Conservation (phyloP, 495 filamentous ascomycete species). For the Hypoxylon lienhwacheense region DNA sequence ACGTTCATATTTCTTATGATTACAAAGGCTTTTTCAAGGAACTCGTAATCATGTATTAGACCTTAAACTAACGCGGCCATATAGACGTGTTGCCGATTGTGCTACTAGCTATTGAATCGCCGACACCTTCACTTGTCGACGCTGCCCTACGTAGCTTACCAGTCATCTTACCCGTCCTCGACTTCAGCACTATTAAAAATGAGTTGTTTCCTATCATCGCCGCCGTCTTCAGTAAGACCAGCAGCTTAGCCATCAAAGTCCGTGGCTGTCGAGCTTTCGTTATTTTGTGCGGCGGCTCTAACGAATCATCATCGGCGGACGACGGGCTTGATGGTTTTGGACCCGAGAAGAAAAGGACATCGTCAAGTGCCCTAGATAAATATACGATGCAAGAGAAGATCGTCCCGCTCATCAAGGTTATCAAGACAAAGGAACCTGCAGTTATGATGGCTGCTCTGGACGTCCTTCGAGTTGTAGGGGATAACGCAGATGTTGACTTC, state of each 20-base stretch:
- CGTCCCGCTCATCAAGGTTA: constrained; percentile 82
- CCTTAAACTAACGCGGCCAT: constrained; percentile 20
- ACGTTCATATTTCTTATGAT: constrained; percentile 29
- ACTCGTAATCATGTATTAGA: neutral
- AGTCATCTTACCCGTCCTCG: constrained; percentile 74
- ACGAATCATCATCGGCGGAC: constrained; percentile 47
- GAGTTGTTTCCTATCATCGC: constrained; percentile 92
- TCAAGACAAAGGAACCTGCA: constrained; percentile 96
- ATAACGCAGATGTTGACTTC: constrained; percentile 85
- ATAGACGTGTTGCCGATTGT: constrained; percentile 85
- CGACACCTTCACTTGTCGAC: constrained; percentile 86
- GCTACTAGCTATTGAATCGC: constrained; percentile 76
- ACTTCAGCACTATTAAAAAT: constrained; percentile 94
- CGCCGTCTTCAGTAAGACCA: constrained; percentile 85
- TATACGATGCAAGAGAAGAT: constrained; percentile 98
- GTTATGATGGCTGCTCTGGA: constrained; percentile 94
- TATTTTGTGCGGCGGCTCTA: constrained; percentile 79
- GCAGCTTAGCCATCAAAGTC: constrained; percentile 90
- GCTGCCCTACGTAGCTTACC: constrained; percentile 74
- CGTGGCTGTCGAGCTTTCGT: constrained; percentile 86
- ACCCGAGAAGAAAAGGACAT: constrained; percentile 55
- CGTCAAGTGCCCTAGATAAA: constrained; percentile 81
- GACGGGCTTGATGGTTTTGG: constrained; percentile 74
- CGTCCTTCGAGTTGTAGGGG: constrained; percentile 80
- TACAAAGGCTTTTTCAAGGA: neutral